Percentiles rank a stretch among this genome's conserved stretches.
Evolutionary conservation across 2,329 filamentous ascomycete genomes (phyloP).

Genomic region (Madurella fahalii): DNA sequence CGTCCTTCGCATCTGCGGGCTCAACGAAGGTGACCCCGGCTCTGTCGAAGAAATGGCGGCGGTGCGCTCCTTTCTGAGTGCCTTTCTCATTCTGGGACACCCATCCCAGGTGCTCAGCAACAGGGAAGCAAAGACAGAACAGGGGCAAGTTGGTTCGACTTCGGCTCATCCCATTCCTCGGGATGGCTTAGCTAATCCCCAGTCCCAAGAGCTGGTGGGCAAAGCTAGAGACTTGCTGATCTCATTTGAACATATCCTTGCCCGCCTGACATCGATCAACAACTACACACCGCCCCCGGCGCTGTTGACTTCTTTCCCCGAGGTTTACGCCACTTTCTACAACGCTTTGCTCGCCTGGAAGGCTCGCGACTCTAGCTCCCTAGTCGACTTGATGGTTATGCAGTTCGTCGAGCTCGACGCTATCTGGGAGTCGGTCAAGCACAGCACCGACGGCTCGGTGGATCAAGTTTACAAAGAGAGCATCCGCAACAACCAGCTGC

Average conservation of each 20-base stretch:
- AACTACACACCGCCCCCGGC: slow-evolving; percentile 62
- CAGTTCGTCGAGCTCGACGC: slow-evolving; percentile 81
- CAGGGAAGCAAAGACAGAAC: slow-evolving; percentile 56
- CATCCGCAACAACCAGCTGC: slow-evolving; percentile 75
- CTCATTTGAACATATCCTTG: slow-evolving; percentile 70
- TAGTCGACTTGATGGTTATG: slow-evolving; percentile 81
- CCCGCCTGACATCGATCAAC: slow-evolving; percentile 61
- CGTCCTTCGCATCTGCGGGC: slow-evolving; percentile 64
- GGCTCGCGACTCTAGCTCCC: slow-evolving; percentile 69
- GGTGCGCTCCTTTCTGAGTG: slow-evolving; percentile 72
- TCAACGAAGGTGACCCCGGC: slow-evolving; percentile 60
- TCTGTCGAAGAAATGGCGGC: slow-evolving; percentile 66
- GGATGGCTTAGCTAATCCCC: slow-evolving; percentile 57
- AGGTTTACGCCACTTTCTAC: slow-evolving; percentile 69
- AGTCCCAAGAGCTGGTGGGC: slow-evolving; percentile 66
- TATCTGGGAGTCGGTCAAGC: slow-evolving; percentile 79
- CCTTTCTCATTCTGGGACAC: slow-evolving; percentile 75
- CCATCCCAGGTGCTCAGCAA: slow-evolving; percentile 73
- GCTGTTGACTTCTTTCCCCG: slow-evolving; percentile 58
- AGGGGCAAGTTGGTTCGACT: slow-evolving; percentile 51
- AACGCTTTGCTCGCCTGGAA: slow-evolving; percentile 83
- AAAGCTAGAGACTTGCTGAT: slow-evolving; percentile 75
- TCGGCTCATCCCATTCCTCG: slow-evolving; percentile 42
- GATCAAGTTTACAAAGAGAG: slow-evolving; percentile 74
- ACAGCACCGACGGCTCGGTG: slow-evolving; percentile 68